Base-by-base conservation (phyloP, 306 rosid species). In the Arachis hypogaea region DNA sequence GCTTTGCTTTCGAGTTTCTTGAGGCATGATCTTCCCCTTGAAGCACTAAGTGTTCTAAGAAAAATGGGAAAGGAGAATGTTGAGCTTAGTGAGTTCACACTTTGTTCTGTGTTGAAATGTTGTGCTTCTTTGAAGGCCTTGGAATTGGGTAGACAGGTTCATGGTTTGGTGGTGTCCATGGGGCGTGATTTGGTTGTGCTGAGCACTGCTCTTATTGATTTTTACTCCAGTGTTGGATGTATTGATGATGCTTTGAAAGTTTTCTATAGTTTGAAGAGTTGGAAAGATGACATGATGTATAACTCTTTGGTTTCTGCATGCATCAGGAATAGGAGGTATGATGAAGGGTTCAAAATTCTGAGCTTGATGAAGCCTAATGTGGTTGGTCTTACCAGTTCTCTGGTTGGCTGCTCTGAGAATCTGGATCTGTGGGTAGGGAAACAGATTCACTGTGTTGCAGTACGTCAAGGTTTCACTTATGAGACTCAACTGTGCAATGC, bases 291-390 rank as follows among this genome's bases (percentile, higher is more conserved):
- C 64, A 66, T 68, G 76, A 77, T 87, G 76, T 46, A 74, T 55
- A 91, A 87, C 69, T 85, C 95, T 0, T 44, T 84, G 82, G 77
- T 85, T 82, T 80, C 84, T 18, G 92, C 89, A 72, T 87, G 92
- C 65, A 74, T 88, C 10, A 71, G 56, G 73, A 87, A 82, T 76
- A 57, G n/a, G 28, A 77, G 80, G 62, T 84, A 77, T 46, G 41
- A 12, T 4, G 87, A 85, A 71, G 88, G 87, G 6, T 87, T 82
- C 47, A 71, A 74, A 11, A 73, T 81, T 66, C 60, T 86, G 86
- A 56, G 86, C 43, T 54, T 77, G 66, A 80, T 84, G 76, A 87
- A 73, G 52, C 91, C 81, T 11, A 89, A 92, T 76, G 86, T 72
- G 7, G 68, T 87, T 74, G 88, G 86, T 0, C 79, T 86, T 9